phyloP scores from a whole-genome alignment of 805 yeast genomes.

The Saccharomycopsis sp. region DNA sequence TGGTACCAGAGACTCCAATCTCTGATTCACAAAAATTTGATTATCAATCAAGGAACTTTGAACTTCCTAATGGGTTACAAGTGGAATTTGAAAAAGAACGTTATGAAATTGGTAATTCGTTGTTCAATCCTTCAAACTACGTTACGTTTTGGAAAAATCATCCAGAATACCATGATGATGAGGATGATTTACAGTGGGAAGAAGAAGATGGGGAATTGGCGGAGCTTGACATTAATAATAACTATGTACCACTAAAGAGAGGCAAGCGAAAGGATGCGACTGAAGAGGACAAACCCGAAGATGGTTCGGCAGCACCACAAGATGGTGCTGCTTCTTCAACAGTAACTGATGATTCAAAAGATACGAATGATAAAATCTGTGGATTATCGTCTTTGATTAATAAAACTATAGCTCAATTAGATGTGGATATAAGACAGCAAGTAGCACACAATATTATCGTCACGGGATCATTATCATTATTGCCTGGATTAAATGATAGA shows the following conservation, averaged over 20 bases:
- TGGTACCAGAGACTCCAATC: slow-evolving; percentile 40
- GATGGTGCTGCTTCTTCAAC: slow-evolving; percentile 18
- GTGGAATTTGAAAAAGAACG: slow-evolving; percentile 56
- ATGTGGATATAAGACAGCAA: slow-evolving; percentile 78
- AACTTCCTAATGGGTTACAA: slow-evolving; percentile 70
- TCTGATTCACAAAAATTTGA: slow-evolving; percentile 23
- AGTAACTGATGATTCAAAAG: not conserved
- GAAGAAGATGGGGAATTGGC: slow-evolving; percentile 50
- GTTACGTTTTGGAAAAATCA: slow-evolving; percentile 24
- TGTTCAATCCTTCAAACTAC: slow-evolving; percentile 56
- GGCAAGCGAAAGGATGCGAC: slow-evolving; percentile 33
- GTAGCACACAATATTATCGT: slow-evolving; percentile 83
- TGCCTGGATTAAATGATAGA: slow-evolving; percentile 78
- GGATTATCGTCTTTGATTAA: slow-evolving; percentile 19
- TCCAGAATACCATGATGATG: slow-evolving; percentile 7
- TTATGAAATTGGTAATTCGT: slow-evolving; percentile 58
- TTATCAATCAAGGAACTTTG: slow-evolving; percentile 43
- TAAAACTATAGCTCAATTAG: slow-evolving; percentile 36
- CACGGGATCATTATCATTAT: slow-evolving; percentile 75
- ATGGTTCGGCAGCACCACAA: slow-evolving; percentile 25
- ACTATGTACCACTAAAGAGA: slow-evolving; percentile 70
- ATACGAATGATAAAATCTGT: slow-evolving; percentile 1
- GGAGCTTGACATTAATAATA: slow-evolving; percentile 41
- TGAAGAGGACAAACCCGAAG: slow-evolving; percentile 2
- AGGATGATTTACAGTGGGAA: slow-evolving; percentile 27